These are phyloP conservation scores for Monosporascus sp. DNA, from an alignment of 2,329 filamentous ascomycete species.

Conservation along the genomic window DNA sequence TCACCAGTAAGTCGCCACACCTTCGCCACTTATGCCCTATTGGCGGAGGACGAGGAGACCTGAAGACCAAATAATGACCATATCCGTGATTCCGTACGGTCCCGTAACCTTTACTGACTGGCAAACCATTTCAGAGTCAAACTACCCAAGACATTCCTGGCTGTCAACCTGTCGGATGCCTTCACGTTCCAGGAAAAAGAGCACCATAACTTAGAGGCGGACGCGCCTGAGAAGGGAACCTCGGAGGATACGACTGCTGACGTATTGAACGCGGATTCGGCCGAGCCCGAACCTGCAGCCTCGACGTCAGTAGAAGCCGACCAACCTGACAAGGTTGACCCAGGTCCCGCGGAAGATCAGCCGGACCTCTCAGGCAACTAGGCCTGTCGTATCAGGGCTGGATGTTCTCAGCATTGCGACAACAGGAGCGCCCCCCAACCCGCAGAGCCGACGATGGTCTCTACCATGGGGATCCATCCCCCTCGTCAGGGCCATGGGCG, in stretches of 20 bases:
- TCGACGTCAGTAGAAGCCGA: not conserved
- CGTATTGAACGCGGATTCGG: conserved; percentile 19
- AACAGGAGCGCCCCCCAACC: no score
- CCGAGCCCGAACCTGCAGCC: conserved; percentile 1
- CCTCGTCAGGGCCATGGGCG: no score
- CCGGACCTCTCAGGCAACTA: not conserved
- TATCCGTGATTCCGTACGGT: no score
- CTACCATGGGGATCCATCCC: no score
- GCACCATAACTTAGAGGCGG: conserved; percentile 41
- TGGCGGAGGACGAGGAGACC: no score
- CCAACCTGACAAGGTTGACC: not conserved
- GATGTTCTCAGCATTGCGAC: no score
- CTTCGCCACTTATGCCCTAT: not conserved
- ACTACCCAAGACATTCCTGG: conserved; percentile 60
- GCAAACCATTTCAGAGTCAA: conserved; percentile 46
- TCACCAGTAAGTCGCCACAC: conserved; percentile 63
- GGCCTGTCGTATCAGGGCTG: not conserved
- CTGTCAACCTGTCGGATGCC: conserved; percentile 58
- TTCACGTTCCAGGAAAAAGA: conserved; percentile 55
- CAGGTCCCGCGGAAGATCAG: not conserved
- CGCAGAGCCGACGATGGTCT: no score
- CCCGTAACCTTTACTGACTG: not conserved
- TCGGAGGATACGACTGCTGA: conserved; percentile 18
- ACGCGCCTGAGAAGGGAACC: conserved; percentile 43
- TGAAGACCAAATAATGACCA: no score